phyloP scores from a whole-genome alignment of 78 protist genomes.

The Anaeramoeba flamelloides region DNA sequence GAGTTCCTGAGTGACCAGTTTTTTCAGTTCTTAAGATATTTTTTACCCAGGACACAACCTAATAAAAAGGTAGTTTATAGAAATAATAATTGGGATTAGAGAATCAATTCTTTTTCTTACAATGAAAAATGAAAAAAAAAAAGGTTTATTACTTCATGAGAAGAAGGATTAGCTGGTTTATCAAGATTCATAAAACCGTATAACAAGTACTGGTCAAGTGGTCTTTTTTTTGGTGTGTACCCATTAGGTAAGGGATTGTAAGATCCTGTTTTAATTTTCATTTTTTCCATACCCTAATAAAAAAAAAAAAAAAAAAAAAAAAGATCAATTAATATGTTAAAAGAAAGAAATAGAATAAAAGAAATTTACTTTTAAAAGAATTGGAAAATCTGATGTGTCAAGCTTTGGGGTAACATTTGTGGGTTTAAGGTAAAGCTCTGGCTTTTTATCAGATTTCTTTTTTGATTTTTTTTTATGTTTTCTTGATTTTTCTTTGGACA shows the following conservation, averaged over 20 bases:
- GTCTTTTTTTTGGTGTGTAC: constrained; percentile 80
- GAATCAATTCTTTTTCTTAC: too few relatives aligned
- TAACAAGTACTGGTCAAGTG: constrained; percentile 71
- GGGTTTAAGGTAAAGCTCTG: too few relatives aligned
- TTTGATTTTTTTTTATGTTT: too few relatives aligned
- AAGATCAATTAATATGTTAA: too few relatives aligned
- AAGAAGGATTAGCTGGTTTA: constrained; percentile 98
- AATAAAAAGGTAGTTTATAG: too few relatives aligned
- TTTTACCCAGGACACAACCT: constrained; percentile 19
- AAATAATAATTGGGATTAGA: too few relatives aligned
- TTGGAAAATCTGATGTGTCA: constrained; percentile 63
- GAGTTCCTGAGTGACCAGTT: constrained; percentile 80
- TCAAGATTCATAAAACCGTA: constrained; percentile 98
- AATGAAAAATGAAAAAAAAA: too few relatives aligned
- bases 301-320: too few relatives aligned
- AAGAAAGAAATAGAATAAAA: background rate
- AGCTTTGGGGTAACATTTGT: constrained; percentile 11
- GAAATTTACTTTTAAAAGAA: constrained; percentile 38
- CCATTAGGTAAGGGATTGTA: constrained; percentile 93
- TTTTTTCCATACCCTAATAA: too few relatives aligned
- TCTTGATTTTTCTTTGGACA: too few relatives aligned
- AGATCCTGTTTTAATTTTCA: constrained; percentile 76
- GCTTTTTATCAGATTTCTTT: too few relatives aligned
- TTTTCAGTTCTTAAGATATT: constrained; percentile 86
- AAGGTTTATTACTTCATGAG: too few relatives aligned